phyloP scores from a whole-genome alignment of 2,329 filamentous ascomycete species.

The Arthroderma sp. region DNA sequence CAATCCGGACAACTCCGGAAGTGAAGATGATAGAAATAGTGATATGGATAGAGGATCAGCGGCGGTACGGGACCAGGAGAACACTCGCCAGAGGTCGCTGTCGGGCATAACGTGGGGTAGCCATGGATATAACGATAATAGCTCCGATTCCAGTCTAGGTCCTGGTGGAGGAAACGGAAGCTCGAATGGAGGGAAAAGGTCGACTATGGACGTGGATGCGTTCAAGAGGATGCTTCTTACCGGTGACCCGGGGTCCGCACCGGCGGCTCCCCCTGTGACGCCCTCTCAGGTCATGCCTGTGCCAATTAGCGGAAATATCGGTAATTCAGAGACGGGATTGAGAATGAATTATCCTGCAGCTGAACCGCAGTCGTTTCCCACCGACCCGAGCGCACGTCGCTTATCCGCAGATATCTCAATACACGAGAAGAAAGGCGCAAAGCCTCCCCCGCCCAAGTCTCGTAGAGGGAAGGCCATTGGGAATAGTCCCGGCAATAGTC shows the following conservation, averaged over 20 bases:
- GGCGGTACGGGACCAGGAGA: background rate
- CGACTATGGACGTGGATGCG: conserved; percentile 59
- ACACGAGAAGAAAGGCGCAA: conserved; percentile 37
- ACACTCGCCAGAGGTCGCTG: too few relatives aligned
- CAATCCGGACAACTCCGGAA: conserved; percentile 18
- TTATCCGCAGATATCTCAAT: too few relatives aligned
- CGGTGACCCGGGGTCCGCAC: conserved; percentile 40
- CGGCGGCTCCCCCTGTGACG: conserved; percentile 6
- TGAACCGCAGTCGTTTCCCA: too few relatives aligned
- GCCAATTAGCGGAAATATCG: too few relatives aligned
- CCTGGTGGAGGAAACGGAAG: background rate
- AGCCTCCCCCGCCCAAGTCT: conserved; percentile 61
- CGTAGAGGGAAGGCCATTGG: conserved; percentile 65
- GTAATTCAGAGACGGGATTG: too few relatives aligned
- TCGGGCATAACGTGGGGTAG: too few relatives aligned
- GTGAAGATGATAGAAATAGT: conserved; percentile 14
- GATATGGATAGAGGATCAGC: background rate
- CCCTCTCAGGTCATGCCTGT: too few relatives aligned
- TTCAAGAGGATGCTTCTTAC: conserved; percentile 67
- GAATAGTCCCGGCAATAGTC: conserved; percentile 15
- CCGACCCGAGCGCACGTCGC: too few relatives aligned
- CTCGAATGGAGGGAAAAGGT: conserved; percentile 15
- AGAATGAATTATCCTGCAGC: too few relatives aligned
- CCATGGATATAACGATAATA: too few relatives aligned
- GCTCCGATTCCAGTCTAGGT: too few relatives aligned